Base-by-base conservation (phyloP, 108 stramenopile species). In the Schizochytrium sp. region DNA sequence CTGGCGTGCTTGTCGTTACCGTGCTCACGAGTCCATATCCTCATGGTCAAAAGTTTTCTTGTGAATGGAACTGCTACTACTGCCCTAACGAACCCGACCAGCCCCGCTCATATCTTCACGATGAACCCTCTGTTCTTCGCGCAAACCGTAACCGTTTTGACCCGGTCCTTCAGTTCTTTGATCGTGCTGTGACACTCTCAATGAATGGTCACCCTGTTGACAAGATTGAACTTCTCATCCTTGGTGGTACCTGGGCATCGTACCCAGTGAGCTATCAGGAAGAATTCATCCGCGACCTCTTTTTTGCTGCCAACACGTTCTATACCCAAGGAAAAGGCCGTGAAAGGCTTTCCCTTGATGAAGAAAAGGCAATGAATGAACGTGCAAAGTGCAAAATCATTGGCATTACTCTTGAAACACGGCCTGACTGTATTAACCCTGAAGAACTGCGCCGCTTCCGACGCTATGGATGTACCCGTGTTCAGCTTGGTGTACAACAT, bases 401-500 rank as follows among this genome's bases (percentile, higher is more conserved):
- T 89, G 98, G 97, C 2, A 97, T 99, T 76, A 99, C 98, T 4
- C 96, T 99, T 88, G 98, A 99, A 89, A 99, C 98, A 3, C 91
- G 98, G 45, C 98, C 98, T 2, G 98, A 99, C 94, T 98, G 97
- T 89, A 97, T 97, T 92, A 89, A 97, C 17, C 96, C 96, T 87
- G 96, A 97, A 3, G 97, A 98, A 92, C 91, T 99, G 64, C 95
- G 94, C 12, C 76, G 76, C 10, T 83, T 83, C 28, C 47, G 76
- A 17, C 93, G 95, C 57, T 99, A 98, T 91, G 99, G 99, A 45
- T 99, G 99, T 91, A 99, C 99, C 42, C 92, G 99, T 5, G 96
- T 99, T 89, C 97, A 99, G 91, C 98, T 99, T 90, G 99, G 99
- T 4, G 98, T 99, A 13, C 99, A 99, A 93, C 93, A 93, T 72